These are phyloP conservation scores for Solanum neorickii DNA, from an alignment of 257 asterid species.

Conservation along the genomic window DNA sequence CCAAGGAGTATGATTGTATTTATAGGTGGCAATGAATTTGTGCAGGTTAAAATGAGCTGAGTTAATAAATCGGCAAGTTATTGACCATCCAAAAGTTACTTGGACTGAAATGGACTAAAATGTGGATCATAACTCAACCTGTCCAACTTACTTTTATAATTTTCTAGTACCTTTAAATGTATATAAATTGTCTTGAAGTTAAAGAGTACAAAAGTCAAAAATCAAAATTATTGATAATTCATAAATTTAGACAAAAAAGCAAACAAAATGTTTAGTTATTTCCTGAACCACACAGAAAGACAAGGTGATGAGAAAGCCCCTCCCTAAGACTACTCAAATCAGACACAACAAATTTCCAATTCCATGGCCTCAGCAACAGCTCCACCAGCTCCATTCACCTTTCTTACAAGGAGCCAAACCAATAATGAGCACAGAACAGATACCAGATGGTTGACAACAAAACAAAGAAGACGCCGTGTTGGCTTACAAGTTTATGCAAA, in stretches of 20 bases:
- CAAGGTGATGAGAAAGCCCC: slow-evolving; percentile 4
- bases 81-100: neutral
- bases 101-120: neutral
- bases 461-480: neutral
- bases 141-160: neutral
- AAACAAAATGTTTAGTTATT: neutral
- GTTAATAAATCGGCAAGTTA: too few relatives aligned
- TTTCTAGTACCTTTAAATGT: too few relatives aligned
- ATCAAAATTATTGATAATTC: neutral
- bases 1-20: neutral
- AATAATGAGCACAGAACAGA: slow-evolving; percentile 8
- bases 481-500: slow-evolving; percentile 18
- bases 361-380: slow-evolving; percentile 58
- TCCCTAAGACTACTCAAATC: neutral
- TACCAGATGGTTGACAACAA: neutral
- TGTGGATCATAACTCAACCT: neutral
- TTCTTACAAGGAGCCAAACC: slow-evolving; percentile 19
- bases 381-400: slow-evolving; percentile 33
- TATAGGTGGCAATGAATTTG: neutral
- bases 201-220: neutral
- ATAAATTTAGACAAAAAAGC: neutral
- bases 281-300: slow-evolving; percentile 8
- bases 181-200: neutral
- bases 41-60: neutral
- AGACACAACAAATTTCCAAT: neutral